A percentile compares a stretch with the other conserved stretches of the same genome.
These are phyloP conservation scores for Taphrina deformans DNA, from an alignment of 1,139 yeast species.

Conservation along the genomic window DNA sequence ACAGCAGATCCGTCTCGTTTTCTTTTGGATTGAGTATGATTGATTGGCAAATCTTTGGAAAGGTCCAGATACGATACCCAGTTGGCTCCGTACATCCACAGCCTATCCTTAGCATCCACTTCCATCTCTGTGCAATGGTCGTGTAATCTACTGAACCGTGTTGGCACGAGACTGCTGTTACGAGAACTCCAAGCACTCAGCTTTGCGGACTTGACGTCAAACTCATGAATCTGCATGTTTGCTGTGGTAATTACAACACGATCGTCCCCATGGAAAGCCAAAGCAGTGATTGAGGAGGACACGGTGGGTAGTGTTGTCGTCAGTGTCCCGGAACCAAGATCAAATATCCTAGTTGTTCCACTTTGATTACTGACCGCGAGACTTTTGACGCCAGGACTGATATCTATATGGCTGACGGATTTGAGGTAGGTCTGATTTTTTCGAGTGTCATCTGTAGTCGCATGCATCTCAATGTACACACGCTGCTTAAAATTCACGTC, in stretches of 20 bases:
- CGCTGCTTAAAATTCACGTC: conserved; percentile 42
- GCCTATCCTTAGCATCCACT: conserved; percentile 44
- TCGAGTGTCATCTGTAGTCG: not conserved
- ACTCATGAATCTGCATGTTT: conserved; percentile 74
- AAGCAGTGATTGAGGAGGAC: conserved; percentile 62
- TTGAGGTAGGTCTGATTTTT: conserved; percentile 40
- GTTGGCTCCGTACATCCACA: conserved; percentile 85
- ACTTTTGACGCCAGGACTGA: conserved; percentile 51
- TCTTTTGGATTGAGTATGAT: not conserved
- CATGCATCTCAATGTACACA: conserved; percentile 36
- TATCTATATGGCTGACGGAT: conserved; percentile 55
- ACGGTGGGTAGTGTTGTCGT: conserved; percentile 51
- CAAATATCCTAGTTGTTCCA: conserved; percentile 65
- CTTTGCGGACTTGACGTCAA: conserved; percentile 47
- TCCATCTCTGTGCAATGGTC: conserved; percentile 79
- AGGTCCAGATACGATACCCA: conserved; percentile 81
- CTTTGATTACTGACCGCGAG: conserved; percentile 62
- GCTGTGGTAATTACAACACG: conserved; percentile 57
- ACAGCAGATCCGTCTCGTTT: conserved; percentile 1
- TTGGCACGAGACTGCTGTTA: conserved; percentile 74
- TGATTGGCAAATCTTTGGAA: conserved; percentile 56
- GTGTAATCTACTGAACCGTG: conserved; percentile 57
- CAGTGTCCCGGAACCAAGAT: conserved; percentile 40
- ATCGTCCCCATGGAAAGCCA: conserved; percentile 53
- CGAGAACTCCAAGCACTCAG: conserved; percentile 78